Percentiles rank a stretch among this genome's conserved stretches.
These are phyloP conservation scores for Coemansia sp. DNA, from an alignment of 192 early-diverging fungal genomes.

Conservation along the genomic window DNA sequence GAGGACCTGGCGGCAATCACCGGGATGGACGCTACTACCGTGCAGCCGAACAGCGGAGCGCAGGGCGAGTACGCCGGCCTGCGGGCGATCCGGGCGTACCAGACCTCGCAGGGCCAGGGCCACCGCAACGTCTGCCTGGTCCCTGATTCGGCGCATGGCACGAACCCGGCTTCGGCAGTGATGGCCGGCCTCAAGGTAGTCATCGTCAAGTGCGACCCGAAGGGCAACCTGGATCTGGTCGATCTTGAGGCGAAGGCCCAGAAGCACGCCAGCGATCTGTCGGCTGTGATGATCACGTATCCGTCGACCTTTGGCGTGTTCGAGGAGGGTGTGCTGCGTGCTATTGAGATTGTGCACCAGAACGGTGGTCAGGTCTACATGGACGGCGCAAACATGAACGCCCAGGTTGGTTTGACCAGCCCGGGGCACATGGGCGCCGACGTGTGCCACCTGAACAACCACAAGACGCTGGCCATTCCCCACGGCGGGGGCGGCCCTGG, in stretches of 20 bases:
- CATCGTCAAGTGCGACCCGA: conserved; percentile 84
- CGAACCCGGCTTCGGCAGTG: conserved; percentile 97
- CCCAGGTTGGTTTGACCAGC: conserved; percentile 79
- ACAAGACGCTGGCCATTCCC: conserved; percentile 99
- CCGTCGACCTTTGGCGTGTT: conserved; percentile 99
- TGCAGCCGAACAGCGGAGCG: conserved; percentile 99
- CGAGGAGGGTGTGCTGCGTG: conserved; percentile 83
- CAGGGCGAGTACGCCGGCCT: conserved; percentile 99
- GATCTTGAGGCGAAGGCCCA: conserved; percentile 88
- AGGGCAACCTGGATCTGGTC: conserved; percentile 89
- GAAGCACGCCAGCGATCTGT: conserved; percentile 82
- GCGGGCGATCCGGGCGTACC: conserved; percentile 91
- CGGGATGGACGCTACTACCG: conserved; percentile 87
- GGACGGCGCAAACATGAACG: conserved; percentile 94
- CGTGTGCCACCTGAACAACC: conserved; percentile 99
- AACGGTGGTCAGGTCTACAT: conserved; percentile 98
- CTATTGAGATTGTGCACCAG: conserved; percentile 89
- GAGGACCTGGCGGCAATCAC: conserved; percentile 88
- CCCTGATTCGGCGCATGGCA: conserved; percentile 98
- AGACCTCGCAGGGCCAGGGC: conserved; percentile 73
- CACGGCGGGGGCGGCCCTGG: conserved; percentile 99
- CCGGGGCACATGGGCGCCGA: conserved; percentile 97
- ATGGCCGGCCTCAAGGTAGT: conserved; percentile 97
- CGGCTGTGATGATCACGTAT: conserved; percentile 99
- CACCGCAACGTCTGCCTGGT: conserved; percentile 94